Percentiles rank a stretch among this genome's conserved stretches.
These are phyloP conservation scores for Isatis lusitanica DNA, from an alignment of 441 rosid species.

Conservation along the genomic window DNA sequence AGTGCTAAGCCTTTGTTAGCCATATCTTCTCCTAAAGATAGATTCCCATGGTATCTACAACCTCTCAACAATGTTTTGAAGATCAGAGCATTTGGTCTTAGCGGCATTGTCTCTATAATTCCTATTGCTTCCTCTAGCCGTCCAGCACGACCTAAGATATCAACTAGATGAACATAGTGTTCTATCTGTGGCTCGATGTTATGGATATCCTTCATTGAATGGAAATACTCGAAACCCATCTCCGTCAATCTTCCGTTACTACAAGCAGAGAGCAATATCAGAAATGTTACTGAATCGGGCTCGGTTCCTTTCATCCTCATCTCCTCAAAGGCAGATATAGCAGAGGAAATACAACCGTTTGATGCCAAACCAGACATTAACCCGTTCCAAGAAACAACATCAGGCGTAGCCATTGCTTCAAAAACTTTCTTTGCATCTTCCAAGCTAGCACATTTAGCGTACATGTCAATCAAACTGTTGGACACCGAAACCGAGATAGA, in stretches of 20 bases:
- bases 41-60: slow-evolving; percentile 46
- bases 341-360: slow-evolving; percentile 40
- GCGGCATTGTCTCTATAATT: slow-evolving; percentile 46
- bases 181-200: slow-evolving; percentile 41
- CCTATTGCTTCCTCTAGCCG: slow-evolving; percentile 47
- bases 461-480: slow-evolving; percentile 48
- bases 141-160: slow-evolving; percentile 51
- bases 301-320: slow-evolving; percentile 49
- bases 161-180: slow-evolving; percentile 49
- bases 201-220: slow-evolving; percentile 36
- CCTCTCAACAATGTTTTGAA: slow-evolving; percentile 50
- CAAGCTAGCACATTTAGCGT: slow-evolving; percentile 49
- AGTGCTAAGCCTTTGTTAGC: slow-evolving; percentile 61
- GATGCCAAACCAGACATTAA: slow-evolving; percentile 53
- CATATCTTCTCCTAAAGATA: slow-evolving; percentile 66
- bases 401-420: slow-evolving; percentile 40
- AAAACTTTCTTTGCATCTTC: slow-evolving; percentile 40
- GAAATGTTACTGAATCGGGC: slow-evolving; percentile 48
- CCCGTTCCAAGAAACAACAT: slow-evolving; percentile 54
- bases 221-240: slow-evolving; percentile 50
- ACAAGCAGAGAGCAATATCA: slow-evolving; percentile 50
- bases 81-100: slow-evolving; percentile 46
- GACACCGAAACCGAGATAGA: slow-evolving; percentile 38
- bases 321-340: slow-evolving; percentile 55
- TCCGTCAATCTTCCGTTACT: slow-evolving; percentile 43